phyloP scores from a whole-genome alignment of 768 basidiomycete genomes.

The Pleurotus ostreatus region DNA sequence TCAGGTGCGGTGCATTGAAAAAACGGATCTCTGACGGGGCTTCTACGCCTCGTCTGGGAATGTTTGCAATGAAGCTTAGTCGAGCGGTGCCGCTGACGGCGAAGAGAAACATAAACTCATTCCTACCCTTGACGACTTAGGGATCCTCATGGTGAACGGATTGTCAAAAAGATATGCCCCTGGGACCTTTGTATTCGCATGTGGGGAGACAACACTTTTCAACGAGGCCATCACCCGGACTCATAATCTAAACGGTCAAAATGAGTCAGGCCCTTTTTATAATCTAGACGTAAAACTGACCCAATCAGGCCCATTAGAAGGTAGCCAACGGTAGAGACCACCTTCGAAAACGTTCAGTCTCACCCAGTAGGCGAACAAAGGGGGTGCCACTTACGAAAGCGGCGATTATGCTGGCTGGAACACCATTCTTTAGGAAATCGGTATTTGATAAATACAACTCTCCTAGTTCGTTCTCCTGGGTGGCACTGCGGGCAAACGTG shows the following conservation, averaged over 20 bases:
- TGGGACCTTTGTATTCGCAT: too few relatives aligned
- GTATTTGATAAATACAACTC: conserved; percentile 79
- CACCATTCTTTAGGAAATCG: conserved; percentile 91
- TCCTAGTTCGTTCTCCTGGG: conserved; percentile 93
- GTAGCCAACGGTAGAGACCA: conserved; percentile 85
- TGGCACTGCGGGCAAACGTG: conserved; percentile 50
- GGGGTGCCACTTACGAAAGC: conserved; percentile 51
- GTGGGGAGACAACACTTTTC: too few relatives aligned
- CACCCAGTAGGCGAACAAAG: neutral
- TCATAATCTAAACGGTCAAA: too few relatives aligned
- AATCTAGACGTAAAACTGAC: conserved; percentile 39
- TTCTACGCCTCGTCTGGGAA: too few relatives aligned
- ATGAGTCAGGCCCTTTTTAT: neutral
- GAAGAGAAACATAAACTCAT: too few relatives aligned
- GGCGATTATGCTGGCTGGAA: conserved; percentile 91
- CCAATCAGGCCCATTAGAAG: conserved; percentile 67
- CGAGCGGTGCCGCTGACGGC: too few relatives aligned
- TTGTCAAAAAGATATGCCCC: too few relatives aligned
- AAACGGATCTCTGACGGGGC: too few relatives aligned
- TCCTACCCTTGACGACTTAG: too few relatives aligned
- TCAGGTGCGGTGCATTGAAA: neutral
- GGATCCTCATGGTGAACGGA: too few relatives aligned
- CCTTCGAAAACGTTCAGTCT: conserved; percentile 34
- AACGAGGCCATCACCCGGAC: too few relatives aligned
- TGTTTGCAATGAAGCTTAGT: too few relatives aligned